Percentiles rank a stretch among this genome's conserved stretches.
These are phyloP conservation scores for Wickerhamiella siamensis DNA, from an alignment of 805 yeast genomes.

Conservation along the genomic window DNA sequence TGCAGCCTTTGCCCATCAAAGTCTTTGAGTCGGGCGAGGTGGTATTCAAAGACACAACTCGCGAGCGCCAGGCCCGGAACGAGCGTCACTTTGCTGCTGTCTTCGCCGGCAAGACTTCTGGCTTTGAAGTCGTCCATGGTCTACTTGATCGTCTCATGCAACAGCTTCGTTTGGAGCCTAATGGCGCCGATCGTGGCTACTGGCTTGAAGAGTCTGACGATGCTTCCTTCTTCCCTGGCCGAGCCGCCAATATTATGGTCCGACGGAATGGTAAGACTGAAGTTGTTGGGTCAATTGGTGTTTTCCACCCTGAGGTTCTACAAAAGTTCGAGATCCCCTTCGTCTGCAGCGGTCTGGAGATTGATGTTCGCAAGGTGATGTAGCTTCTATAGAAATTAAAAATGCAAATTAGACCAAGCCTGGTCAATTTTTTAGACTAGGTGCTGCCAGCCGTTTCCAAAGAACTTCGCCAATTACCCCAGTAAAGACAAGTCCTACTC, in stretches of 20 bases:
- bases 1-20: slow-evolving; percentile 85
- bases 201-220: slow-evolving; percentile 26
- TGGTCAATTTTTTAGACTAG: background rate
- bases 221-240: slow-evolving; percentile 84
- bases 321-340: slow-evolving; percentile 76
- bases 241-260: slow-evolving; percentile 82
- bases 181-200: slow-evolving; percentile 48
- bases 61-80: slow-evolving; percentile 83
- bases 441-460: slow-evolving; percentile 25
- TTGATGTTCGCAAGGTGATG: slow-evolving; percentile 67
- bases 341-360: slow-evolving; percentile 84
- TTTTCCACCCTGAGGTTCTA: slow-evolving; percentile 88
- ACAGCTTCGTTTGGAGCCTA: slow-evolving; percentile 82
- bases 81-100: slow-evolving; percentile 93
- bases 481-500: slow-evolving; percentile 64
- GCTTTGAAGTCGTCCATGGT: slow-evolving; percentile 91
- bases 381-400: background rate
- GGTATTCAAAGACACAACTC: slow-evolving; percentile 61
- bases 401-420: background rate
- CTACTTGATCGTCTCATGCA: slow-evolving; percentile 89
- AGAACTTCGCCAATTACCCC: slow-evolving; percentile 76
- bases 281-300: slow-evolving; percentile 66
- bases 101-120: slow-evolving; percentile 87
- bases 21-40: slow-evolving; percentile 95
- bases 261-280: slow-evolving; percentile 25